These are phyloP conservation scores for Boletellus sp. DNA, from an alignment of 1,284 basidiomycete species.

Conservation along the genomic window DNA sequence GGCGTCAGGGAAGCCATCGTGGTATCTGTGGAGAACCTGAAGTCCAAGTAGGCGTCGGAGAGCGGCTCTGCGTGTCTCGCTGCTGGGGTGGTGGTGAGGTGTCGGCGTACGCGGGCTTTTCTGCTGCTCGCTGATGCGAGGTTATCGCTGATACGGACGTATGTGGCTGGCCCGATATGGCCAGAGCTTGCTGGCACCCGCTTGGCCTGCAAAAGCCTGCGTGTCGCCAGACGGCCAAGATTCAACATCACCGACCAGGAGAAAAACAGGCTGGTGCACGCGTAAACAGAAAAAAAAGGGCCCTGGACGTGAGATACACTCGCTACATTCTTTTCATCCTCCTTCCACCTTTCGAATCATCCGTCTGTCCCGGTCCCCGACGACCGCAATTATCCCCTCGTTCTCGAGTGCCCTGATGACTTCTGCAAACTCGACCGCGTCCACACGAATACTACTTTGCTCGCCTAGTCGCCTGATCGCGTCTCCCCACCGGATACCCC, in stretches of 20 bases:
- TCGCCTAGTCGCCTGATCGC: slow-evolving; percentile 69
- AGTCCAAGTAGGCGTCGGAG: slow-evolving; percentile 2
- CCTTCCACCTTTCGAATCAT: slow-evolving; percentile 64
- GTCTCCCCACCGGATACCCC: slow-evolving; percentile 79
- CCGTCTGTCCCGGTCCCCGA: slow-evolving; percentile 83
- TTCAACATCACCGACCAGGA: background rate
- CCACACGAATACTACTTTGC: slow-evolving; percentile 79
- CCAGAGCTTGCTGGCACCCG: slow-evolving; percentile 5
- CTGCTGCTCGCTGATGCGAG: background rate
- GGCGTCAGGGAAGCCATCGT: slow-evolving; percentile 45
- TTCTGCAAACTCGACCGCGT: slow-evolving; percentile 76
- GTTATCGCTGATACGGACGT: background rate
- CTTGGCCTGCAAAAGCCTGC: background rate
- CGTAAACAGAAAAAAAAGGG: background rate
- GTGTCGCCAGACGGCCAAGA: background rate
- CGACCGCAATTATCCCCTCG: slow-evolving; percentile 80
- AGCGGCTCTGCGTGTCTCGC: slow-evolving; percentile 7
- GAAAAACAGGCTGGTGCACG: background rate
- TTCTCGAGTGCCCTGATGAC: slow-evolving; percentile 76
- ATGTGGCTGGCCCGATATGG: slow-evolving; percentile 24
- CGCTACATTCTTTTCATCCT: slow-evolving; percentile 12
- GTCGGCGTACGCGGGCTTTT: slow-evolving; percentile 6
- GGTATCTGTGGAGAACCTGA: slow-evolving; percentile 13
- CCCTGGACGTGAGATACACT: background rate
- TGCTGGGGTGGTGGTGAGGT: slow-evolving; percentile 12